A percentile compares a stretch with the other conserved stretches of the same genome.
phyloP scores from a whole-genome alignment of 116 monocot genomes.

The Trichopus zeylanicus region DNA sequence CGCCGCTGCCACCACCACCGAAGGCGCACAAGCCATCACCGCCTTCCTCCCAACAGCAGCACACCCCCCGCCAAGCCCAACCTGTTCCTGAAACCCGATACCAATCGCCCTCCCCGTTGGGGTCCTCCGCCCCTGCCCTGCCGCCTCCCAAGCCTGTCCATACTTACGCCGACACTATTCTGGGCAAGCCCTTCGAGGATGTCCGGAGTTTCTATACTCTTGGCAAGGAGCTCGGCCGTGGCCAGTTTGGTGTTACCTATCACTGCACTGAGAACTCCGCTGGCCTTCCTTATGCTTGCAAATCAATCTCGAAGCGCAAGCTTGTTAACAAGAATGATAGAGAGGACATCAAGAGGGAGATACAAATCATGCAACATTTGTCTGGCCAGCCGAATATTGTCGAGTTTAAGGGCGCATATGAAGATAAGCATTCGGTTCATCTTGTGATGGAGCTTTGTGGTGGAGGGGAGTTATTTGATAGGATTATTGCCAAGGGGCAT shows the following conservation, averaged over 20 bases:
- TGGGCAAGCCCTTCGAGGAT: slow-evolving; percentile 38
- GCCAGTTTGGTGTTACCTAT: slow-evolving; percentile 50
- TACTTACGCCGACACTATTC: slow-evolving; percentile 17
- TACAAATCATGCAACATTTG: slow-evolving; percentile 57
- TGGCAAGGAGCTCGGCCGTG: slow-evolving; percentile 57
- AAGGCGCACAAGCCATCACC: slow-evolving; percentile 13
- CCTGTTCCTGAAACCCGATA: slow-evolving; percentile 5
- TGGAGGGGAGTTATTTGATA: slow-evolving; percentile 58
- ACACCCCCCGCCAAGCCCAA: not conserved
- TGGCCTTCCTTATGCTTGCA: slow-evolving; percentile 35
- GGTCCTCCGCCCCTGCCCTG: slow-evolving; percentile 7
- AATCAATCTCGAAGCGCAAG: slow-evolving; percentile 58
- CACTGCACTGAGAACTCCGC: slow-evolving; percentile 38
- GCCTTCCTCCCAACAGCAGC: slow-evolving; percentile 5
- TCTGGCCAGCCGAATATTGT: slow-evolving; percentile 51
- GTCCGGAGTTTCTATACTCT: slow-evolving; percentile 28
- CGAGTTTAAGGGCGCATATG: slow-evolving; percentile 58
- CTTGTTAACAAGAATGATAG: slow-evolving; percentile 29
- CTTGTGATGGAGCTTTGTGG: slow-evolving; percentile 62
- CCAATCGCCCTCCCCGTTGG: slow-evolving; percentile 15
- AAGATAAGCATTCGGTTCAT: slow-evolving; percentile 39
- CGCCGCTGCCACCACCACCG: not conserved
- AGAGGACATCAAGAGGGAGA: slow-evolving; percentile 49
- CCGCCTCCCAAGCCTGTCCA: slow-evolving; percentile 1
- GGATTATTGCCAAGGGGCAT: slow-evolving; percentile 46